Evolutionary conservation across 2,329 filamentous ascomycete genomes (phyloP), one percentile per base, ranked within the genome.

Genomic region (Colletotrichum salicis): DNA sequence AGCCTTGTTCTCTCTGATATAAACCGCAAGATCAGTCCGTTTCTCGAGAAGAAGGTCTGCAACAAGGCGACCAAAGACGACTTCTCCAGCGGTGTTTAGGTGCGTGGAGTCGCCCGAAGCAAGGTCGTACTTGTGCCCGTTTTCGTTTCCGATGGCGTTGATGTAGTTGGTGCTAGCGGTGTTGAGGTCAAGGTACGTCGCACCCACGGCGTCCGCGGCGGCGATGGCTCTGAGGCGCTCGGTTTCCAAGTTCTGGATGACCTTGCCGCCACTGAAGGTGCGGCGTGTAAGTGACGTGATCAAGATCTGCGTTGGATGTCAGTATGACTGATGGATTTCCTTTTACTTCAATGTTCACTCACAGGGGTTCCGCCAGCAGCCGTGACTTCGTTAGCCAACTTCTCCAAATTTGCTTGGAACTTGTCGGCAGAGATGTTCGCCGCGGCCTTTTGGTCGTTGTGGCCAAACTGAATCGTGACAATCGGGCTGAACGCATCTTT

Each of bases 381-480:
- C 41, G 78, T 78, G 6, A 86, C 83, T 33, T 88, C 85, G 2
- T 78, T 75, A 8, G 83, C 85, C 62, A 87, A 86, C 1, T 74
- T 78, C 35, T 84, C 82, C 0, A 92, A 82, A 56, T 91, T 90
- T 1, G 78, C 78, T 65, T 85, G 82, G 78, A 86, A 91, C 70
- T 85, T 76, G 0, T 81, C 78, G 4, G 88, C 76, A 0, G 82
- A 81, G 56, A 91, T 82, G 57, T 83, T 83, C 1, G 82, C 83
- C 0, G 79, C 81, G 1, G 82, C 69, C 74, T 90, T 91, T 75
- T 87, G 89, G 76, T 92, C 90, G 71, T 91, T 91, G 77, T 91
- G 89, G 6, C 89, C 89, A 71, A 91, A 91, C 82, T 91, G 75
- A 2, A 75, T 76, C 2, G 80, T 81, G 12, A 81, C 77, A 24